Conservation (phyloP, 192 early-diverging fungal genomes). For the Rhizophagus prolifer region DNA sequence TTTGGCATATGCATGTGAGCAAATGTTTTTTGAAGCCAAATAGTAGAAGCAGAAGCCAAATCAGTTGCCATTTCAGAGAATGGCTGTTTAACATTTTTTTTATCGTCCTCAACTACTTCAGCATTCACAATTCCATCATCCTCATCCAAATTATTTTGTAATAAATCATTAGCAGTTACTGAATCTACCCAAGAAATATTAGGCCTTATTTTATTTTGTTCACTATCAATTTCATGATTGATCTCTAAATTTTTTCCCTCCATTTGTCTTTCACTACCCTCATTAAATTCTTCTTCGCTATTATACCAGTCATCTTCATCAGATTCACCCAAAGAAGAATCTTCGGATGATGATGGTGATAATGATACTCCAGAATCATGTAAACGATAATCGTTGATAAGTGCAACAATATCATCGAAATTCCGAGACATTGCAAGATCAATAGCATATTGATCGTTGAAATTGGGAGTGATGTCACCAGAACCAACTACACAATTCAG, state of each 20-base stretch:
- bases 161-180: background rate
- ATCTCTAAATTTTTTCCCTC: constrained; percentile 33
- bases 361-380: constrained; percentile 30
- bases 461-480: constrained; percentile 16
- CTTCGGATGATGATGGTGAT: constrained; percentile 25
- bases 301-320: constrained; percentile 36
- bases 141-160: constrained; percentile 15
- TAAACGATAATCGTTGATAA: constrained; percentile 10
- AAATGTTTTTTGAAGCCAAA: constrained; percentile 48
- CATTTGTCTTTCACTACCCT: constrained; percentile 28
- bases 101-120: constrained; percentile 17
- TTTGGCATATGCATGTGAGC: constrained; percentile 40
- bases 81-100: constrained; percentile 24
- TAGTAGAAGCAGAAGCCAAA: constrained; percentile 29
- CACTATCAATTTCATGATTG: background rate
- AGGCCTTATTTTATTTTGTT: background rate
- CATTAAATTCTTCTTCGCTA: constrained; percentile 33
- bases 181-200: constrained; percentile 29
- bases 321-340: background rate
- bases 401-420: constrained; percentile 16
- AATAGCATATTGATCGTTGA: constrained; percentile 16
- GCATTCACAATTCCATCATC: constrained; percentile 27
- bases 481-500: constrained; percentile 1
- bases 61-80: constrained; percentile 38
- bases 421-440: constrained; percentile 14